Conservation (phyloP, 352 stramenopile genomes). For the Globisporangium camurandrum region DNA sequence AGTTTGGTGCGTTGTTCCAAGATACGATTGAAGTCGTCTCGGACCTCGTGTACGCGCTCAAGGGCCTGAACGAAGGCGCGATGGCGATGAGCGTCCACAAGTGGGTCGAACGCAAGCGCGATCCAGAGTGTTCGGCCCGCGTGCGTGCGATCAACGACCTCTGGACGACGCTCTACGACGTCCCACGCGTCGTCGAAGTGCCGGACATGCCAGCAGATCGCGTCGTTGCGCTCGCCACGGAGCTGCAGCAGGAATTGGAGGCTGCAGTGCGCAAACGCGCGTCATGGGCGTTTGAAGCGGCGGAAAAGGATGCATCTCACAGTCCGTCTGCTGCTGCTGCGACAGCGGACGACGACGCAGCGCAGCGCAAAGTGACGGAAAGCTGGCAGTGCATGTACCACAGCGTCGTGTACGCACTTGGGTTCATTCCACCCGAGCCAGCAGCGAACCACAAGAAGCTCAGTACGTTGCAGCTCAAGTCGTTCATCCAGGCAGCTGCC, state of each 20-base stretch:
- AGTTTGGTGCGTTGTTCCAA: constrained; percentile 69
- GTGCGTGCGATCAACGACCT: constrained; percentile 78
- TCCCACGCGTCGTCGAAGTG: constrained; percentile 61
- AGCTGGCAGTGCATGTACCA: constrained; percentile 64
- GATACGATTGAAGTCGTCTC: constrained; percentile 83
- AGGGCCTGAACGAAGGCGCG: constrained; percentile 61
- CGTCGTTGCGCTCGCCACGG: constrained; percentile 35
- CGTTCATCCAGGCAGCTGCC: constrained; percentile 71
- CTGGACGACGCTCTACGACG: constrained; percentile 52
- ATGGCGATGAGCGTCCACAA: constrained; percentile 88
- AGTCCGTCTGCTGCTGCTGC: neutral
- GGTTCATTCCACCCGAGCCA: constrained; percentile 44
- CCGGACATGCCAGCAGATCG: constrained; percentile 36
- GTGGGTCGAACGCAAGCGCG: constrained; percentile 69
- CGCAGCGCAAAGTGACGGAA: constrained; percentile 12
- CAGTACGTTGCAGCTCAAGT: constrained; percentile 80
- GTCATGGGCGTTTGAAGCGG: constrained; percentile 47
- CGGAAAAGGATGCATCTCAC: no score
- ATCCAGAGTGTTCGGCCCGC: constrained; percentile 56
- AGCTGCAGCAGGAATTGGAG: constrained; percentile 34
- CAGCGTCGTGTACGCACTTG: constrained; percentile 59
- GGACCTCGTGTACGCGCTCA: constrained; percentile 75
- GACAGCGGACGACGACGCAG: constrained; percentile 5
- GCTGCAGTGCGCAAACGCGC: constrained; percentile 43
- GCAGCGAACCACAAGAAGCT: constrained; percentile 46